Conservation (phyloP, 2,329 filamentous ascomycete genomes). For the Chaetomiaceae sp. region DNA sequence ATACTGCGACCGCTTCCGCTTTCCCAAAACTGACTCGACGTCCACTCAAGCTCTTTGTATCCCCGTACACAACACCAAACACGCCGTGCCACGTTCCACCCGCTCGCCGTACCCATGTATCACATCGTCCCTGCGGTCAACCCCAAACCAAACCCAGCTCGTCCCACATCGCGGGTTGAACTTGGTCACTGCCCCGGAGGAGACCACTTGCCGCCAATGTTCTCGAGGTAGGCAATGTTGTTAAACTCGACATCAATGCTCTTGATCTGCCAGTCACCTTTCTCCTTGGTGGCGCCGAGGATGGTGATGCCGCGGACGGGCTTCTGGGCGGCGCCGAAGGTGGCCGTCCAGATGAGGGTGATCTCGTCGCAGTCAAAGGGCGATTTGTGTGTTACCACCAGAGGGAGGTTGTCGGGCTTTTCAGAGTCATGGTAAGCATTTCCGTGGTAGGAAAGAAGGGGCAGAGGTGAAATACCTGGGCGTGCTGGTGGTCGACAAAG, state of each 20-base stretch:
- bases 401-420: conserved; percentile 30
- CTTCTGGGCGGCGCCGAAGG: conserved; percentile 24
- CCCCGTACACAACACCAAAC: no score
- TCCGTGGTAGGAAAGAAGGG: neutral
- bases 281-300: conserved; percentile 23
- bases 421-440: neutral
- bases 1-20: no score
- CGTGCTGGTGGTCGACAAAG: conserved; percentile 27
- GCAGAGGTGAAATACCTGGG: conserved; percentile 1
- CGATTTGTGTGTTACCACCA: conserved; percentile 27
- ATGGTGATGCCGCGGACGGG: conserved; percentile 32
- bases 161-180: no score
- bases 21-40: no score
- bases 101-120: no score
- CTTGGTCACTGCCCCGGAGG: no score
- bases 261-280: conserved; percentile 30
- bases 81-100: no score
- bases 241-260: conserved; percentile 35
- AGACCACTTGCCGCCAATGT: conserved; percentile 25
- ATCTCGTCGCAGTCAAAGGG: conserved; percentile 31
- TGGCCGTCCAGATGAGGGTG: conserved; percentile 32
- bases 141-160: no score
- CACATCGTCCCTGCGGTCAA: no score
- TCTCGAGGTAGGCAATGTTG: conserved; percentile 26
- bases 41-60: no score